These are phyloP conservation scores for Linderina pennispora DNA, from an alignment of 192 early-diverging fungal genomes.

Conservation along the genomic window DNA sequence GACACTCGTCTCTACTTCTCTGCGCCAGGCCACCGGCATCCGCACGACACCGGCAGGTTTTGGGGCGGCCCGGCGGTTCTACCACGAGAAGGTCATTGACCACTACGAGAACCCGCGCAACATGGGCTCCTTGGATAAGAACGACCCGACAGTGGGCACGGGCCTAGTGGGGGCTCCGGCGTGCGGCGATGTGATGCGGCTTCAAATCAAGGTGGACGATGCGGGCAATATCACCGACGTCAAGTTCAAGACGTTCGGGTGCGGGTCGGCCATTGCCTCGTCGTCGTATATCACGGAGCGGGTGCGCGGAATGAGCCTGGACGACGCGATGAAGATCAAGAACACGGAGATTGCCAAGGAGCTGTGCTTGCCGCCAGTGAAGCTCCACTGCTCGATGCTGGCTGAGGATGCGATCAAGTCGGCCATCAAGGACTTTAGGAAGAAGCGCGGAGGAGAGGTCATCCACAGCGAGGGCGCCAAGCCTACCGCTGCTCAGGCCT, in stretches of 20 bases:
- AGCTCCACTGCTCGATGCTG: slow-evolving; percentile 98
- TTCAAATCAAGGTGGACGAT: slow-evolving; percentile 97
- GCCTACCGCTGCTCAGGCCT: slow-evolving; percentile 2
- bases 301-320: slow-evolving; percentile 89
- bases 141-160: slow-evolving; percentile 85
- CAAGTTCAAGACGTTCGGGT: slow-evolving; percentile 99
- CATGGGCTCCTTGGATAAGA: slow-evolving; percentile 88
- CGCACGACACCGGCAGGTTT: slow-evolving; percentile 1
- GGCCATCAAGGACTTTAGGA: slow-evolving; percentile 95
- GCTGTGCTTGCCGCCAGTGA: slow-evolving; percentile 90
- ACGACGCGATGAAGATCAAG: slow-evolving; percentile 87
- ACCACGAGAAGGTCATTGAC: slow-evolving; percentile 81
- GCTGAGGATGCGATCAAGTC: slow-evolving; percentile 99
- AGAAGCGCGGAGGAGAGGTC: slow-evolving; percentile 57
- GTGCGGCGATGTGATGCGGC: slow-evolving; percentile 88
- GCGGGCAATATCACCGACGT: slow-evolving; percentile 90
- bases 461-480: slow-evolving; percentile 8
- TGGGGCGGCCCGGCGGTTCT: slow-evolving; percentile 13
- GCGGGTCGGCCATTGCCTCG: slow-evolving; percentile 94
- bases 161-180: slow-evolving; percentile 90
- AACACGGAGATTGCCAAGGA: slow-evolving; percentile 98
- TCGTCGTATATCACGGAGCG: slow-evolving; percentile 89
- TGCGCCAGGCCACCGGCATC: slow-evolving; percentile 18
- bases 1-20: slow-evolving; percentile 9
- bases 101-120: slow-evolving; percentile 97